These are phyloP conservation scores for Vitis vinifera DNA, from an alignment of 164 flowering plant genomes.

Conservation along the genomic window DNA sequence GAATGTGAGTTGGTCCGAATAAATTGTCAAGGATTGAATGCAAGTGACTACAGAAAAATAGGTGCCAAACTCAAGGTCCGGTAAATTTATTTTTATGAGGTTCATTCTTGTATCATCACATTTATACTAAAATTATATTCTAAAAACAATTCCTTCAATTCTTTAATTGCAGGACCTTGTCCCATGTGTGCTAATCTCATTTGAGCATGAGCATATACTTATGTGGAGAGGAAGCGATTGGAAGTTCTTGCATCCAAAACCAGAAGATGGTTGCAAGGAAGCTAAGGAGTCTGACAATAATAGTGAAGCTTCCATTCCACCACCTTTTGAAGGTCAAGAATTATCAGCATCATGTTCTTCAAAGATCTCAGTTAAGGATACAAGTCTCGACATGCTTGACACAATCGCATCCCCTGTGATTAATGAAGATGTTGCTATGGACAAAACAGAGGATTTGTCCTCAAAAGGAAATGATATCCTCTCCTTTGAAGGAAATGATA, in stretches of 20 bases:
- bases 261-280: conserved; percentile 19
- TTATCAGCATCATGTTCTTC: conserved; percentile 12
- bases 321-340: conserved; percentile 27
- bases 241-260: conserved; percentile 53
- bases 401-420: conserved; percentile 2
- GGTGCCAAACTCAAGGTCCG: conserved; percentile 88
- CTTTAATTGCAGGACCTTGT: conserved; percentile 74
- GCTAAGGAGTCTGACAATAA: conserved; percentile 17
- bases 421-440: conserved; percentile 15
- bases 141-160: neutral
- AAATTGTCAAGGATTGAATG: conserved; percentile 78
- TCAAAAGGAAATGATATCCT: conserved; percentile 9
- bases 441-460: conserved; percentile 11
- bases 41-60: conserved; percentile 76
- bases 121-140: neutral
- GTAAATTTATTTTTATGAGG: neutral
- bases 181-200: conserved; percentile 83
- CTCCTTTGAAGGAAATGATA: conserved; percentile 7
- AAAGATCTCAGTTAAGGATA: conserved; percentile 7
- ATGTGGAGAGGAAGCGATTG: conserved; percentile 89
- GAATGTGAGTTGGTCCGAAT: conserved; percentile 86
- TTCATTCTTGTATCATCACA: neutral
- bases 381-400: neutral
- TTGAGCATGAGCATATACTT: conserved; percentile 78
- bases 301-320: conserved; percentile 7